Evolutionary conservation across 2,329 filamentous ascomycete genomes (phyloP), one percentile per base, ranked within the genome.

Genomic region (Metarhizium anisopliae): DNA sequence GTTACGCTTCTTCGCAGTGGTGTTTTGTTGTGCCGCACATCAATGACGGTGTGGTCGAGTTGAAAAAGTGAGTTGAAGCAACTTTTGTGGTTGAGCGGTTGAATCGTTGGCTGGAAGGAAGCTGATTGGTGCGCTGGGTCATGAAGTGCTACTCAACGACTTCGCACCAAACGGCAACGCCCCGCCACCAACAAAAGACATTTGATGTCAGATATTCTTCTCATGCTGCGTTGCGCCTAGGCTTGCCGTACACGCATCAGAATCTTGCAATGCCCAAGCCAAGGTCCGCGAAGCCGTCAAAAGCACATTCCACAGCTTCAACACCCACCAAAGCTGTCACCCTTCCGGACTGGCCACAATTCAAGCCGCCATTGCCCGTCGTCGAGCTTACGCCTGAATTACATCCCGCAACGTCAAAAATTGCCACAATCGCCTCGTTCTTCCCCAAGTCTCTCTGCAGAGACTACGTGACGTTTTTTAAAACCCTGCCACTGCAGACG

Each of bases 371-470:
- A 10, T 71, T 91, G 47, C 86, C 89, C 50, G 72, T 86, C 49
- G 74, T 79, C 50, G 80, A 87, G 61, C 82, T 95, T 14, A 66
- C 69, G 7, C 76, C 89, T 32, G 75, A 83, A 36, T 74, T 81
- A 0, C 73, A 82, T 47, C 69, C 75, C 4, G 55, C 62, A 32
- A 73, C 73, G 14, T 67, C 73, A 14, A 90, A 91, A 66, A 88
- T 95, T 53, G 74, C 91, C 51, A 80, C 89, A 4, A 77, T 94
- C 56, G 79, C 82, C 2, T 86, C 83, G 59, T 86, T 95, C 68
- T 90, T 89, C 74, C 87, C 90, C 0, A 78, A 82, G 10, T 82
- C 77, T 3, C 79, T 95, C 6, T 94, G 89, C 75, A 85, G 84
- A 62, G 83, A 79, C 56, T 95, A 93, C 68, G 81, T 90, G 52